Conservation (phyloP, 176 grass and related monocot species). For the Oryza longistaminata region DNA sequence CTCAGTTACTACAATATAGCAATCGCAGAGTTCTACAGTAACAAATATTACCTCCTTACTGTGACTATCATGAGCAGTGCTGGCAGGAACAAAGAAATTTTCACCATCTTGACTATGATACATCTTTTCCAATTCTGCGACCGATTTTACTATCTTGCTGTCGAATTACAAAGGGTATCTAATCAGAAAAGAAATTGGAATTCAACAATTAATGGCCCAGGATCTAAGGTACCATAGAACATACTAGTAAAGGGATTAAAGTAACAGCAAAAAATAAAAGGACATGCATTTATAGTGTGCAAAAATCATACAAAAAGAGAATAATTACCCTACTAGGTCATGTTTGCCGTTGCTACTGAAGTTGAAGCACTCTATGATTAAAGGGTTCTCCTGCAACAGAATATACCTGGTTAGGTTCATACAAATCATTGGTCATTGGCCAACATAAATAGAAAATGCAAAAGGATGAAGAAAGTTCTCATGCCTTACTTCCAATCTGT, state of each 20-base stretch:
- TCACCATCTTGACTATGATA: constrained; percentile 61
- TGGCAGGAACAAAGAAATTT: constrained; percentile 73
- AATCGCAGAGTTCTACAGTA: constrained; percentile 27
- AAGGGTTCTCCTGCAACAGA: constrained; percentile 91
- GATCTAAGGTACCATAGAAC: constrained; percentile 36
- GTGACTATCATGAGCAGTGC: constrained; percentile 63
- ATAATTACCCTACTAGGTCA: constrained; percentile 92
- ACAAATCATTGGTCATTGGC: constrained; percentile 26
- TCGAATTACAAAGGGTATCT: constrained; percentile 58
- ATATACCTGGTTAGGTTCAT: constrained; percentile 27
- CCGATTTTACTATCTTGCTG: constrained; percentile 95
- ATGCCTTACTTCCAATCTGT: constrained; percentile 93
- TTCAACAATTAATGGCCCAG: constrained; percentile 36
- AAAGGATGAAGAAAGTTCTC: constrained; percentile 43
- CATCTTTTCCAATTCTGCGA: constrained; percentile 82
- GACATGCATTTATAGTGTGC: neutral
- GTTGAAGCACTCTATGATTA: constrained; percentile 95
- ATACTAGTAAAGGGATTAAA: constrained; percentile 23
- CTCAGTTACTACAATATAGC: constrained; percentile 1
- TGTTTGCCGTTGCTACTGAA: constrained; percentile 92
- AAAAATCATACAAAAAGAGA: constrained; percentile 16
- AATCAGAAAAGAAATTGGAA: constrained; percentile 60
- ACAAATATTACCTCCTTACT: constrained; percentile 78
- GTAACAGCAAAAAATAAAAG: constrained; percentile 6
- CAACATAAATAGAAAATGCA: constrained; percentile 38